Conservation (phyloP, 2,329 filamentous ascomycete species). For the Cyanodermella asteris region DNA sequence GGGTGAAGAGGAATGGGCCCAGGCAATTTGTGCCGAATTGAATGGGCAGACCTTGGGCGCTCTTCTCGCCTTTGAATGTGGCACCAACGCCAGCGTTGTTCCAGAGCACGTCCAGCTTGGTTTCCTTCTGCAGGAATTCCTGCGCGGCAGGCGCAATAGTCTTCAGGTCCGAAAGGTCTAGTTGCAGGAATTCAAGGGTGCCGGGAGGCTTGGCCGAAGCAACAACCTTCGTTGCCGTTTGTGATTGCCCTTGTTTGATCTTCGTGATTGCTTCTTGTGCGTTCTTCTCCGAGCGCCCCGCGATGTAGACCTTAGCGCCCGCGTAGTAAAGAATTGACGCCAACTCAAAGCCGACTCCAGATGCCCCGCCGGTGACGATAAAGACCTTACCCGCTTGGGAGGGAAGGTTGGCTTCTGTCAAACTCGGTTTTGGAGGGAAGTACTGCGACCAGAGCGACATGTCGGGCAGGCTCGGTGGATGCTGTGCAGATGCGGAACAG, state of each 20-base stretch:
- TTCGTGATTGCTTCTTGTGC: conserved; percentile 14
- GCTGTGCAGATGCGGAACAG: no score
- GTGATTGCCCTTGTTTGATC: no score
- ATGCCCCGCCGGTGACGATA: conserved; percentile 11
- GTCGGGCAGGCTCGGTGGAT: no score
- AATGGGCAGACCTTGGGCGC: conserved; percentile 14
- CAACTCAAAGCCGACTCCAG: conserved; percentile 11
- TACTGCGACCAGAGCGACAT: conserved; percentile 7
- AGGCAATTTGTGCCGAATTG: conserved; percentile 21
- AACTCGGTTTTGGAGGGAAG: conserved; percentile 8
- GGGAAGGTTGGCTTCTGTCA: conserved; percentile 9
- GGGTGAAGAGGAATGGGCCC: conserved; percentile 19
- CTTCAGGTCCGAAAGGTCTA: conserved; percentile 22
- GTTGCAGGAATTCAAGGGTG: conserved; percentile 14
- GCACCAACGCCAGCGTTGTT: conserved; percentile 20
- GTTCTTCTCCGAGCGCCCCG: conserved; percentile 12
- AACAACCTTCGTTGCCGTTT: conserved; percentile 1
- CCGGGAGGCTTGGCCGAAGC: conserved; percentile 1
- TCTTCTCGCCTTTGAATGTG: conserved; percentile 10
- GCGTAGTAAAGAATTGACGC: conserved; percentile 9
- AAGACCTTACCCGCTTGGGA: conserved; percentile 11
- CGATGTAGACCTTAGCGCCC: conserved; percentile 11
- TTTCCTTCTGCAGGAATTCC: conserved; percentile 17
- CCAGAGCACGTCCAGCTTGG: conserved; percentile 21
- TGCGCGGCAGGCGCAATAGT: conserved; percentile 18